phyloP scores from a whole-genome alignment of 306 rosid genomes.

The Astragalus membranaceus region DNA sequence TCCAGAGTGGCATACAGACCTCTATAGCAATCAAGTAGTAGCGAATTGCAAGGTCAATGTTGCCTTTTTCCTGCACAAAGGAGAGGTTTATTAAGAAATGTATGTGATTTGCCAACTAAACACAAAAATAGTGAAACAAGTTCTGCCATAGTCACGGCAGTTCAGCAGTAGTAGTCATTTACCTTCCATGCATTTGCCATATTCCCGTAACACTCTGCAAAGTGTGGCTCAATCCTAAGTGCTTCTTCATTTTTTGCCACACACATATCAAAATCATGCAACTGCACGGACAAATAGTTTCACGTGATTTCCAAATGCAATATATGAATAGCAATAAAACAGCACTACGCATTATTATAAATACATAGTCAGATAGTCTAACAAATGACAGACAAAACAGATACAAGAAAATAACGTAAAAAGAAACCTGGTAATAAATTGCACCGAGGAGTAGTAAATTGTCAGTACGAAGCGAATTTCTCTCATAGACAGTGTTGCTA shows the following conservation, averaged over 20 bases:
- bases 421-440: conserved; percentile 84
- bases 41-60: conserved; percentile 48
- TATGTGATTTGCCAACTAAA: background rate
- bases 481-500: conserved; percentile 72
- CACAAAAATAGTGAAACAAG: background rate
- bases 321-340: background rate
- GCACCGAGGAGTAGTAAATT: conserved; percentile 94
- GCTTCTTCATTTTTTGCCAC: conserved; percentile 95
- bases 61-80: conserved; percentile 40
- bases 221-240: conserved; percentile 74
- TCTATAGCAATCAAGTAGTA: conserved; percentile 90
- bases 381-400: background rate
- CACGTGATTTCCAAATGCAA: background rate
- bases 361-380: background rate
- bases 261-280: conserved; percentile 94
- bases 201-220: conserved; percentile 97
- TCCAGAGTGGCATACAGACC: conserved; percentile 38
- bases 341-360: background rate
- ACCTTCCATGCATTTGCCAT: conserved; percentile 99
- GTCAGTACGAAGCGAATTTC: conserved; percentile 80
- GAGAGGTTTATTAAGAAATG: conserved; percentile 15
- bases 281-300: conserved; percentile 31
- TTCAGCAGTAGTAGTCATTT: background rate
- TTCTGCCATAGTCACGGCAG: background rate
- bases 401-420: background rate